phyloP scores from a whole-genome alignment of 768 basidiomycete species.

The Lactifluus subvellereus region DNA sequence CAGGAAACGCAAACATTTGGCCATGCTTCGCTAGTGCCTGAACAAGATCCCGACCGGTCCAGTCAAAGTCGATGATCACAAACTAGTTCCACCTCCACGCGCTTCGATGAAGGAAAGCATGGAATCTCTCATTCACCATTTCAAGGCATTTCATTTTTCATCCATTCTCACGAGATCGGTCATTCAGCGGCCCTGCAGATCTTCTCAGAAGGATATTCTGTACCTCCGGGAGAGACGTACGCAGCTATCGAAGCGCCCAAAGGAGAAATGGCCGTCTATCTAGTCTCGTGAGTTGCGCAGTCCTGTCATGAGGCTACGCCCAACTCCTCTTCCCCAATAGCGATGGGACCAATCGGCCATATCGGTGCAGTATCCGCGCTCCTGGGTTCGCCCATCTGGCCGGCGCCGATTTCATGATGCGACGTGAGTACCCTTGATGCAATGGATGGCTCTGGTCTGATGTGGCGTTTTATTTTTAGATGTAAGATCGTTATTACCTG shows the following conservation, averaged over 20 bases:
- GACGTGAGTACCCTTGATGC: constrained; percentile 49
- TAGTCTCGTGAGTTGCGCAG: constrained; percentile 69
- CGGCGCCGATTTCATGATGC: constrained; percentile 97
- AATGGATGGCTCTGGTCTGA: constrained; percentile 10
- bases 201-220: constrained; percentile 95
- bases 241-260: constrained; percentile 97
- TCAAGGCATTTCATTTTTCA: constrained; percentile 55
- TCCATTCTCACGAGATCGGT: background rate
- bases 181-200: constrained; percentile 44
- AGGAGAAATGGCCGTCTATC: constrained; percentile 98
- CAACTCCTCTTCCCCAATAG: constrained; percentile 33
- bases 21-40: constrained; percentile 55
- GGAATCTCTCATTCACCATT: constrained; percentile 97
- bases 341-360: constrained; percentile 93
- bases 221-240: constrained; percentile 95
- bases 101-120: constrained; percentile 99
- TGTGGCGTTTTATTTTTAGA: constrained; percentile 29
- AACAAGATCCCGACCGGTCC: constrained; percentile 96
- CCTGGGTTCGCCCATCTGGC: constrained; percentile 95
- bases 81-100: constrained; percentile 91
- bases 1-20: background rate
- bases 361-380: constrained; percentile 95
- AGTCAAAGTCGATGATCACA: constrained; percentile 95
- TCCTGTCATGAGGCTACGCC: background rate
- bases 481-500: constrained; percentile 31